These are phyloP conservation scores for Gonium pectorale DNA, from an alignment of 139 green algal species.

Conservation along the genomic window DNA sequence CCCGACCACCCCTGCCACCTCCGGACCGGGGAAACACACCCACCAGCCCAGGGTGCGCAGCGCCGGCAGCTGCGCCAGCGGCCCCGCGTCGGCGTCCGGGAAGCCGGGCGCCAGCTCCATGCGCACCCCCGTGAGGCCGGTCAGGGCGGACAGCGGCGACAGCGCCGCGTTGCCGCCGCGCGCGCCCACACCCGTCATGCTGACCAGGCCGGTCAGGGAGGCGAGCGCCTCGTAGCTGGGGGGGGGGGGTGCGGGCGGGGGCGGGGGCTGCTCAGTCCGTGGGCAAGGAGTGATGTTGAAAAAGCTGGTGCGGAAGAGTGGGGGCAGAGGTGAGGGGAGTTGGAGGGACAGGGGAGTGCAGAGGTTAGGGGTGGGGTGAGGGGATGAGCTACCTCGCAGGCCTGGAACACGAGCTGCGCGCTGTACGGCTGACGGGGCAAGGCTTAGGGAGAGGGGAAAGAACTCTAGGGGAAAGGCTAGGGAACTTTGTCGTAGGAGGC, in stretches of 20 bases:
- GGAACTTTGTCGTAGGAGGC: too few relatives aligned
- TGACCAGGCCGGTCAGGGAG: neutral
- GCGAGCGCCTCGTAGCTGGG: conserved; percentile 22
- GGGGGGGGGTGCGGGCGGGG: neutral
- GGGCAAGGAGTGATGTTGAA: too few relatives aligned
- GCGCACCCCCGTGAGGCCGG: neutral
- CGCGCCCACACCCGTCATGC: neutral
- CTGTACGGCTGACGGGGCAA: too few relatives aligned
- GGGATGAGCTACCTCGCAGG: neutral
- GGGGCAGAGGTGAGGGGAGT: too few relatives aligned
- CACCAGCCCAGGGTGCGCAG: conserved; percentile 33
- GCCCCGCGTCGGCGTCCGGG: neutral
- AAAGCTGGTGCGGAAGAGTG: too few relatives aligned
- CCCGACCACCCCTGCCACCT: too few relatives aligned
- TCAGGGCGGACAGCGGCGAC: conserved; percentile 9
- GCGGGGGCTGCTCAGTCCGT: too few relatives aligned
- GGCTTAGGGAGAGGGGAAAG: too few relatives aligned
- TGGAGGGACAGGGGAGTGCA: neutral
- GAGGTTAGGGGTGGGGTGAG: neutral
- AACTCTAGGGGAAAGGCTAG: too few relatives aligned
- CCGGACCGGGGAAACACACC: too few relatives aligned
- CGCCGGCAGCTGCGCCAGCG: conserved; percentile 6
- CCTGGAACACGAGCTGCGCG: neutral
- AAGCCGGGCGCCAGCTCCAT: conserved; percentile 9
- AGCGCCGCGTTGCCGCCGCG: neutral